phyloP scores from a whole-genome alignment of 192 early-diverging fungal species.

The Pilobolus umbonatus region DNA sequence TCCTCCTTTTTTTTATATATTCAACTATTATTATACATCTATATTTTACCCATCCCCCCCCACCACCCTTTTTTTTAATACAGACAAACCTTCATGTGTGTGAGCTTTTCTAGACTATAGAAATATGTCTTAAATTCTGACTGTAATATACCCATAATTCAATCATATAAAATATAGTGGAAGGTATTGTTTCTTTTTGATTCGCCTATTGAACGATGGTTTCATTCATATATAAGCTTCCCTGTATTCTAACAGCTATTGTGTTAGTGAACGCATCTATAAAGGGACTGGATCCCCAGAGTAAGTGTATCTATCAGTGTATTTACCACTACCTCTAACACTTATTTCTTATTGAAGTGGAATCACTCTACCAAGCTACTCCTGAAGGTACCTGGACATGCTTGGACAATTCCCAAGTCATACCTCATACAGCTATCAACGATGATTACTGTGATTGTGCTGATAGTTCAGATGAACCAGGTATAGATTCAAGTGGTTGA shows the following conservation, averaged over 20 bases:
- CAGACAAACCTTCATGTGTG: no score
- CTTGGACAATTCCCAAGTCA: slow-evolving; percentile 63
- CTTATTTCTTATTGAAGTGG: background rate
- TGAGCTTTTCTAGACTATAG: no score
- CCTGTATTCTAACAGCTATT: slow-evolving; percentile 13
- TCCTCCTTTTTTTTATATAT: no score
- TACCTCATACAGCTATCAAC: slow-evolving; percentile 74
- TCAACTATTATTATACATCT: no score
- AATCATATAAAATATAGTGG: no score
- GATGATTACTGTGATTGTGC: slow-evolving; percentile 97
- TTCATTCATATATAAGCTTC: no score
- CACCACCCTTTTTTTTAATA: no score
- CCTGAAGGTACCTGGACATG: slow-evolving; percentile 54
- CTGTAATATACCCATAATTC: no score
- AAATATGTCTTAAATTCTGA: no score
- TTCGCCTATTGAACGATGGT: no score
- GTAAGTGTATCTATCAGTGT: slow-evolving; percentile 4
- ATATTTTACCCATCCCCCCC: no score
- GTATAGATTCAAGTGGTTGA: slow-evolving; percentile 27
- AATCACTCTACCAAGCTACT: slow-evolving; percentile 20
- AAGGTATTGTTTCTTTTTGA: no score
- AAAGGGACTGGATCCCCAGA: slow-evolving; percentile 4
- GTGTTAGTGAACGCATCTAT: slow-evolving; percentile 7
- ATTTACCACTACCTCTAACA: background rate
- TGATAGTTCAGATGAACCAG: slow-evolving; percentile 95